phyloP scores from a whole-genome alignment of 1,284 basidiomycete species.

The Cryptococcus sp. region DNA sequence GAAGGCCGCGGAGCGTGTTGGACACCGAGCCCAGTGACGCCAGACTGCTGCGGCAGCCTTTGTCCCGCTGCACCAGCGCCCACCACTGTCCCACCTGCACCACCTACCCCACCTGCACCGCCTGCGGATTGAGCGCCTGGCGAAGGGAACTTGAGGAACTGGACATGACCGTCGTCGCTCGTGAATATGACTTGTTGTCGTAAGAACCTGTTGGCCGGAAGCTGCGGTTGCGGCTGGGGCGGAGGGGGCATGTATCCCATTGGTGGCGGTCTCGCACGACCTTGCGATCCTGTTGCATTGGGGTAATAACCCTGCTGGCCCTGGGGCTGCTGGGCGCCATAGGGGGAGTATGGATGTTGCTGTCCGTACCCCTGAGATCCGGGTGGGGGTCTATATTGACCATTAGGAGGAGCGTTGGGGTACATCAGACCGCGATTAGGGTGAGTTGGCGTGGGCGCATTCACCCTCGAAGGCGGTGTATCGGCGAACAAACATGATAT shows the following conservation, averaged over 20 bases:
- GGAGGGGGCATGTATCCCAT: conserved; percentile 23
- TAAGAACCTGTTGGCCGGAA: conserved; percentile 27
- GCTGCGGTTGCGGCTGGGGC: conserved; percentile 2
- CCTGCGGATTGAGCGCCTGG: conserved; percentile 9
- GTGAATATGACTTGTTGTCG: conserved; percentile 52
- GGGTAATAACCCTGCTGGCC: conserved; percentile 11
- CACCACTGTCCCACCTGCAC: neutral
- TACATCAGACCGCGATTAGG: conserved; percentile 42
- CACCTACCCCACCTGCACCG: neutral
- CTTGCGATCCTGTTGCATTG: neutral
- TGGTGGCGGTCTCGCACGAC: conserved; percentile 6
- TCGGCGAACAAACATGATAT: conserved; percentile 90
- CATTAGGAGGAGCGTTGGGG: neutral
- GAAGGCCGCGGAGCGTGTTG: neutral
- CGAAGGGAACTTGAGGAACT: conserved; percentile 50
- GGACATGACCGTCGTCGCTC: conserved; percentile 52
- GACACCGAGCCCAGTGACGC: neutral
- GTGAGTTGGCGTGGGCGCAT: conserved; percentile 35
- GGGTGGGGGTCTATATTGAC: neutral
- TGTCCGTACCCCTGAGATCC: conserved; percentile 9
- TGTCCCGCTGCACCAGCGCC: neutral
- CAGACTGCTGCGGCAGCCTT: neutral
- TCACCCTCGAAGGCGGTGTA: conserved; percentile 72
- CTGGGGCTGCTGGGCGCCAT: conserved; percentile 1
- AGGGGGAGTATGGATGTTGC: neutral